A percentile compares a stretch with the other conserved stretches of the same genome.
Conservation (phyloP, 768 basidiomycete genomes). For the Boletus pseudopeckii region DNA sequence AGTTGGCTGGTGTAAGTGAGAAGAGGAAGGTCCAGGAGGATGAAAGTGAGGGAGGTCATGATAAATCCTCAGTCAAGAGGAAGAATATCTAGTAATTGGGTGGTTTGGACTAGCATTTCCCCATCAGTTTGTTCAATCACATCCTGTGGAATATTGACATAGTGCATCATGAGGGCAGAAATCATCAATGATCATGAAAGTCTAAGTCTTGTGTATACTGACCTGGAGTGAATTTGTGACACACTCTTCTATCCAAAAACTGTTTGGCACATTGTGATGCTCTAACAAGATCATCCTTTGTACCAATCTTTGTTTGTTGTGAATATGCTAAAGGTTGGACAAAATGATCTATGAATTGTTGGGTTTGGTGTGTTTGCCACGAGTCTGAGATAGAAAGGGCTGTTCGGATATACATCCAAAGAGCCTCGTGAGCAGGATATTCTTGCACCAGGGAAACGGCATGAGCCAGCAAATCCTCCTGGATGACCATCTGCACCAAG, state of each 20-base stretch:
- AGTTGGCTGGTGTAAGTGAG: conserved; percentile 1
- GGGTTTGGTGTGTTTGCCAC: not conserved
- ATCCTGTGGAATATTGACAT: not conserved
- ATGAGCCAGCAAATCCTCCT: conserved; percentile 32
- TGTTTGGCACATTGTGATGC: conserved; percentile 5
- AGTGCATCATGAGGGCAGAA: not conserved
- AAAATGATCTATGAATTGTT: conserved; percentile 14
- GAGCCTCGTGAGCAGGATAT: conserved; percentile 57
- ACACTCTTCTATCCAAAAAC: conserved; percentile 8
- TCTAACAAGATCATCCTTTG: not conserved
- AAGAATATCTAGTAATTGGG: conserved; percentile 24
- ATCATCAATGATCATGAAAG: not conserved
- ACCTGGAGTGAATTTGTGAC: not conserved
- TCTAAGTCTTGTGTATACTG: not conserved
- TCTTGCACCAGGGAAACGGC: conserved; percentile 45
- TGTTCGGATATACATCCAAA: conserved; percentile 51
- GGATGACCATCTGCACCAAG: conserved; percentile 3
- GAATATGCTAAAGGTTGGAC: conserved; percentile 16
- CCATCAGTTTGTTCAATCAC: not conserved
- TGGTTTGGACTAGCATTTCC: not conserved
- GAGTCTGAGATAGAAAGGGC: conserved; percentile 1
- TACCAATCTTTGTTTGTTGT: not conserved
- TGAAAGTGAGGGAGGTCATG: conserved; percentile 30
- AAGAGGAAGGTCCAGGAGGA: conserved; percentile 21
- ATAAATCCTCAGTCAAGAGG: conserved; percentile 36